A percentile compares a stretch with the other conserved stretches of the same genome.
Evolutionary conservation across 2,329 filamentous ascomycete genomes (phyloP).

Genomic region (Leptographium flavum): DNA sequence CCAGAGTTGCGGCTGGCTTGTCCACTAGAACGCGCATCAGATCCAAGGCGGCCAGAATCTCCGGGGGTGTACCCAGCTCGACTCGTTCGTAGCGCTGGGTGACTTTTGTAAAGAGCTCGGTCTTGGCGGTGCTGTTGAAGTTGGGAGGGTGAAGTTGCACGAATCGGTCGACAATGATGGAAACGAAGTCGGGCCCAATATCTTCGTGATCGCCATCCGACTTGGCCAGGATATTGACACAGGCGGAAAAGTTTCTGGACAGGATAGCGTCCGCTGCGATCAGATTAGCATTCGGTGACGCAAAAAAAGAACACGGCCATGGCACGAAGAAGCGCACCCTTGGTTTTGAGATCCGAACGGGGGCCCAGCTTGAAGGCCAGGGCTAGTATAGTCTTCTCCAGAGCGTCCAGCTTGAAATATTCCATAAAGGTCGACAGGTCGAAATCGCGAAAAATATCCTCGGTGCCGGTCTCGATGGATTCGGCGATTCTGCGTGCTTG

Average conservation of each 20-base stretch:
- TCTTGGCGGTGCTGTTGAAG: conserved; percentile 62
- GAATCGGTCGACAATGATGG: conserved; percentile 70
- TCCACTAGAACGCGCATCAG: conserved; percentile 52
- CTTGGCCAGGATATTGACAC: conserved; percentile 61
- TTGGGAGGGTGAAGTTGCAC: conserved; percentile 76
- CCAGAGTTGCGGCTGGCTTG: conserved; percentile 39
- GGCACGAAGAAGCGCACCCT: conserved; percentile 47
- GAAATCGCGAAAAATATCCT: conserved; percentile 90
- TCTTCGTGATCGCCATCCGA: conserved; percentile 51
- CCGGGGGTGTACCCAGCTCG: conserved; percentile 51
- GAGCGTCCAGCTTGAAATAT: conserved; percentile 82
- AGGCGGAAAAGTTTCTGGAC: conserved; percentile 61
- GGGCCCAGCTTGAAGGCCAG: conserved; percentile 77
- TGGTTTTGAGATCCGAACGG: conserved; percentile 70
- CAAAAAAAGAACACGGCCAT: not conserved
- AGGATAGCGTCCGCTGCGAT: conserved; percentile 73
- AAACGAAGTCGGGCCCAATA: conserved; percentile 55
- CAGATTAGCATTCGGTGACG: conserved; percentile 11
- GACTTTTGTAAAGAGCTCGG: conserved; percentile 53
- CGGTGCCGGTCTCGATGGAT: conserved; percentile 77
- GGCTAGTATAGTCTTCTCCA: conserved; percentile 77
- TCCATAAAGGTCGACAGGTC: conserved; percentile 92
- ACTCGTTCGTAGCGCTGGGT: conserved; percentile 52
- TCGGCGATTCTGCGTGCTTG: conserved; percentile 88
- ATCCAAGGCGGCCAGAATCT: conserved; percentile 57